A percentile compares a stretch with the other conserved stretches of the same genome.
These are phyloP conservation scores for Aphanocladium album DNA, from an alignment of 2,329 filamentous ascomycete genomes.

Conservation along the genomic window DNA sequence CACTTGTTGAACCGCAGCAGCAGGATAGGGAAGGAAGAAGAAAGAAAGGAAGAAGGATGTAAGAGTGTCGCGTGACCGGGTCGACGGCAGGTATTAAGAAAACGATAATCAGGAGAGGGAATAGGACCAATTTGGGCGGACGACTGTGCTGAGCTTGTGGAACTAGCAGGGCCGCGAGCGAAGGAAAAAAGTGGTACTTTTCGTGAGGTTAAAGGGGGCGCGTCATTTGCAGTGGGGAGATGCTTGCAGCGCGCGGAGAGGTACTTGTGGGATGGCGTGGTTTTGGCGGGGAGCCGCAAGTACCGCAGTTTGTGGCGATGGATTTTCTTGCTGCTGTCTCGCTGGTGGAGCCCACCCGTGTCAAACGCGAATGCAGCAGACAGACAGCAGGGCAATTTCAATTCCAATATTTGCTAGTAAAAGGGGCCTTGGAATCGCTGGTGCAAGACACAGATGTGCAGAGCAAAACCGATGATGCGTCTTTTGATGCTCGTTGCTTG, in stretches of 20 bases:
- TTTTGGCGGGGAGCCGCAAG: neutral
- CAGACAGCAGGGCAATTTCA: neutral
- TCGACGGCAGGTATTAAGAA: neutral
- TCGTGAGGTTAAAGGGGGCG: conserved; percentile 9
- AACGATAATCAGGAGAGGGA: conserved; percentile 9
- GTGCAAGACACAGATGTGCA: neutral
- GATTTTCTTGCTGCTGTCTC: neutral
- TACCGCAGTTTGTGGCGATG: neutral
- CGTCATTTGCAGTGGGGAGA: conserved; percentile 3
- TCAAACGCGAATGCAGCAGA: neutral
- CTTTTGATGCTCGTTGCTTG: neutral
- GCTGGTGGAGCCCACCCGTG: neutral
- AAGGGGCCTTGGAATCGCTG: neutral
- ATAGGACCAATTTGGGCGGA: neutral
- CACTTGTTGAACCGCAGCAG: neutral
- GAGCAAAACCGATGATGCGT: neutral
- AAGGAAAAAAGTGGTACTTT: conserved; percentile 6
- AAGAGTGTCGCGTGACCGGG: conserved; percentile 13
- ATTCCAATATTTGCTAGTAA: neutral
- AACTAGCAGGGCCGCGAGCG: conserved; percentile 3
- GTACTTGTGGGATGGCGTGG: neutral
- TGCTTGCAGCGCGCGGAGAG: neutral
- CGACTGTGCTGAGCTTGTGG: conserved; percentile 6
- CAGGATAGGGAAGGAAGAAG: neutral
- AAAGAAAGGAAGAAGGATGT: neutral